These are phyloP conservation scores for Agaricus blazei DNA, from an alignment of 768 basidiomycete species.

Conservation along the genomic window DNA sequence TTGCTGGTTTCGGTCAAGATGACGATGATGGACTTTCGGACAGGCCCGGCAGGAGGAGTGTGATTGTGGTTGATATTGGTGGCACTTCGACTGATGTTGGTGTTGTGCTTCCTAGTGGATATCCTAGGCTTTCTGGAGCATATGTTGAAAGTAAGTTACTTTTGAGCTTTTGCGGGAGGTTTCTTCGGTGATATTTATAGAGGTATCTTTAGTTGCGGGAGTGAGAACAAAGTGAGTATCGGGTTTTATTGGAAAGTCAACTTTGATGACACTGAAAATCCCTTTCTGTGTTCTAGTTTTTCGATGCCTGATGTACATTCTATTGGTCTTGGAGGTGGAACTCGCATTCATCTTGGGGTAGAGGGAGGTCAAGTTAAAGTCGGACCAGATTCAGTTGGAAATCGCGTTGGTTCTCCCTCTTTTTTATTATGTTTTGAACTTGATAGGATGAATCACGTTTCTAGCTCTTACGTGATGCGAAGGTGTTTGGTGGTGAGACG, in stretches of 20 bases:
- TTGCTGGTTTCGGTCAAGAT: conserved; percentile 32
- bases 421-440: conserved; percentile 18
- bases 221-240: conserved; percentile 43
- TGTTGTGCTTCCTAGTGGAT: conserved; percentile 52
- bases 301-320: conserved; percentile 54
- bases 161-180: background rate
- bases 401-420: conserved; percentile 20
- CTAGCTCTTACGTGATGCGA: conserved; percentile 36
- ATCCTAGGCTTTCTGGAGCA: conserved; percentile 59
- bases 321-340: conserved; percentile 64
- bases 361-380: conserved; percentile 36
- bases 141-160: conserved; percentile 37
- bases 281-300: conserved; percentile 24
- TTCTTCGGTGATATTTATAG: background rate
- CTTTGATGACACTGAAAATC: too few species aligned
- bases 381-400: conserved; percentile 65
- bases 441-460: background rate
- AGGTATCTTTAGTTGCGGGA: conserved; percentile 36
- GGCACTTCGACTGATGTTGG: conserved; percentile 67
- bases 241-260: background rate
- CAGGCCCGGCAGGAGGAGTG: conserved; percentile 17
- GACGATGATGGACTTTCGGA: conserved; percentile 9
- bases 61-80: conserved; percentile 58
- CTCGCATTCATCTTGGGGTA: conserved; percentile 34
- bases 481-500: conserved; percentile 50